Evolutionary conservation across 1,284 basidiomycete genomes (phyloP).

Genomic region (Tilletia horrida): DNA sequence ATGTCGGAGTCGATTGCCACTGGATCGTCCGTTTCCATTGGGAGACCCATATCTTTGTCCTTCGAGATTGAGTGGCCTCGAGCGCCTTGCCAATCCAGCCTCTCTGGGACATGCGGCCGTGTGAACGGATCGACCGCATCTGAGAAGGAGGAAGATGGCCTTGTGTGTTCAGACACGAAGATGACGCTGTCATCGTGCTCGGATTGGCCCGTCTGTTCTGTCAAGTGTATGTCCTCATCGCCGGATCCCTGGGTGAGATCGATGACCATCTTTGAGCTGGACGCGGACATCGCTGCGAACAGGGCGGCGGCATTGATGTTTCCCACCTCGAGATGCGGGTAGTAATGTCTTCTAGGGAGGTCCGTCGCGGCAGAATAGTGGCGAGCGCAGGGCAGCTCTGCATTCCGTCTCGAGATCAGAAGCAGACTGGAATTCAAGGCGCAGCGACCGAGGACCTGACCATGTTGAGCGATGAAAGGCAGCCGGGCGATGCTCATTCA

Average conservation of each 20-base stretch:
- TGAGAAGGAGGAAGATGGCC: neutral
- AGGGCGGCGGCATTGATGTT: no score
- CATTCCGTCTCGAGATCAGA: no score
- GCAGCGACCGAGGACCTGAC: no score
- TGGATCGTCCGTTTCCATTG: neutral
- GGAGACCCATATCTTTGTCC: no score
- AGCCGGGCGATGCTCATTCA: no score
- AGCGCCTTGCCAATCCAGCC: neutral
- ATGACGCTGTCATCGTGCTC: neutral
- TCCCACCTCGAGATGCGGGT: no score
- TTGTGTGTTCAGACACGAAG: neutral
- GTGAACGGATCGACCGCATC: neutral
- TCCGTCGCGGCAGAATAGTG: no score
- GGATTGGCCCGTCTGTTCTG: no score
- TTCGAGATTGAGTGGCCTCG: neutral
- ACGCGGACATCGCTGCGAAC: neutral
- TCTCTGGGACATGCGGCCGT: neutral
- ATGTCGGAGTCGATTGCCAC: slow-evolving; percentile 4
- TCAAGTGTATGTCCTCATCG: neutral
- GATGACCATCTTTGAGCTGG: slow-evolving; percentile 10
- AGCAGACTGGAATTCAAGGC: no score
- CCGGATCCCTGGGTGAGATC: neutral
- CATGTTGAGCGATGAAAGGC: no score
- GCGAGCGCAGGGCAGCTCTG: no score
- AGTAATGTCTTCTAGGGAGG: no score